Percentiles rank a stretch among this genome's conserved stretches.
Evolutionary conservation across 768 basidiomycete genomes (phyloP).

Genomic region (Grammothele lineata): DNA sequence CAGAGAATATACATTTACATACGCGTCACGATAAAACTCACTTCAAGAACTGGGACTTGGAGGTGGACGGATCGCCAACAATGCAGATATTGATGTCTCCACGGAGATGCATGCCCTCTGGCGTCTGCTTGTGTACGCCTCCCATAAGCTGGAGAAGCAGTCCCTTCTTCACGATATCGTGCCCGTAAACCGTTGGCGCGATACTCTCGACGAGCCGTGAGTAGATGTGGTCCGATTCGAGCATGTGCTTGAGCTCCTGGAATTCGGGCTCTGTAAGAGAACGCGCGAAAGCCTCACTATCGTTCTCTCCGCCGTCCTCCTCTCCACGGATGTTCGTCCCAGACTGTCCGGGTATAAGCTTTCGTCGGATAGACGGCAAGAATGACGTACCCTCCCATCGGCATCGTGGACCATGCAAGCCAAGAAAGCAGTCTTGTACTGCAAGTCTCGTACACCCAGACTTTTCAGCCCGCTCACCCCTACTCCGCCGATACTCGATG

Average conservation of each 20-base stretch:
- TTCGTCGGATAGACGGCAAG: background rate
- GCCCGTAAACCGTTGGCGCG: slow-evolving; percentile 97
- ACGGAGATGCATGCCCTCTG: slow-evolving; percentile 96
- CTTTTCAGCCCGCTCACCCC: slow-evolving; percentile 95
- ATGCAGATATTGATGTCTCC: slow-evolving; percentile 99
- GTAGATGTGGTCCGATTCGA: slow-evolving; percentile 92
- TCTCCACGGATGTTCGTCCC: slow-evolving; percentile 90
- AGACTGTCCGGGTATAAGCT: slow-evolving; percentile 39
- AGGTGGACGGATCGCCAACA: slow-evolving; percentile 94
- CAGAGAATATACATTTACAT: background rate
- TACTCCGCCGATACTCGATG: slow-evolving; percentile 62
- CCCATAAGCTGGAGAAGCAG: slow-evolving; percentile 95
- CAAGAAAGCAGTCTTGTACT: slow-evolving; percentile 98
- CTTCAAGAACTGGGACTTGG: slow-evolving; percentile 99
- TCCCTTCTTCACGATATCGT: slow-evolving; percentile 99
- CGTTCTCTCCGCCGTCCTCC: slow-evolving; percentile 72
- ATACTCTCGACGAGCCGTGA: slow-evolving; percentile 90
- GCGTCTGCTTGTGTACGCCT: slow-evolving; percentile 95
- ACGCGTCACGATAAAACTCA: slow-evolving; percentile 28
- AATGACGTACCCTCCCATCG: slow-evolving; percentile 71
- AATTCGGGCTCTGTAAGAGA: slow-evolving; percentile 92
- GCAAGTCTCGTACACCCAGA: slow-evolving; percentile 90
- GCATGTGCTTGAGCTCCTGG: slow-evolving; percentile 92
- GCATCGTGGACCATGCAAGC: slow-evolving; percentile 96
- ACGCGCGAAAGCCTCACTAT: slow-evolving; percentile 79